Conservation (phyloP, 208 protist genomes). For the Leishmania turanica region DNA sequence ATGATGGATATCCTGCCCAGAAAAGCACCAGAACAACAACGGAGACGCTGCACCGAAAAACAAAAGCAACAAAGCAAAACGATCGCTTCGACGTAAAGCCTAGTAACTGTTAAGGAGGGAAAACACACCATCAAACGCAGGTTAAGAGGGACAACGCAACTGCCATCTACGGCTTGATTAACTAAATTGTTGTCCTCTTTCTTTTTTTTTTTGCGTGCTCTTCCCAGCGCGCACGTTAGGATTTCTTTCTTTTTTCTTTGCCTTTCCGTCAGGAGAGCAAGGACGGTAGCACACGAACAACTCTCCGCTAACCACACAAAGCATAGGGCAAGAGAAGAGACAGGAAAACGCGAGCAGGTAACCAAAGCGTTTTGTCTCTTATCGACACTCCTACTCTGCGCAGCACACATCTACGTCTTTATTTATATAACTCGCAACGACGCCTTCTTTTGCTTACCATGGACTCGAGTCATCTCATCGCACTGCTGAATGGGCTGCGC, state of each 20-base stretch:
- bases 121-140: background rate
- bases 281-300: background rate
- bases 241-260: background rate
- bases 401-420: background rate
- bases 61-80: background rate
- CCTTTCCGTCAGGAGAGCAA: background rate
- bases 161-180: conserved; percentile 2
- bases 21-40: background rate
- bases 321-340: background rate
- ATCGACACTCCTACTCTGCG: background rate
- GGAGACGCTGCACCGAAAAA: background rate
- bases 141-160: background rate
- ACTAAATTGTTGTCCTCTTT: conserved; percentile 5
- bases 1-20: background rate
- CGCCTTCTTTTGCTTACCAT: conserved; percentile 23
- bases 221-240: background rate
- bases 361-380: background rate
- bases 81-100: background rate
- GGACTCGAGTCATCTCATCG: conserved; percentile 49
- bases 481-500: conserved; percentile 50
- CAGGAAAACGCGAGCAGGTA: background rate
- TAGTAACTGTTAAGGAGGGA: background rate
- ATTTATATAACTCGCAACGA: background rate
- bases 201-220: background rate
- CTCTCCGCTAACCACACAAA: background rate